Evolutionary conservation across 2,329 filamentous ascomycete genomes (phyloP).

Genomic region (Aspergillus quadrilineatus): DNA sequence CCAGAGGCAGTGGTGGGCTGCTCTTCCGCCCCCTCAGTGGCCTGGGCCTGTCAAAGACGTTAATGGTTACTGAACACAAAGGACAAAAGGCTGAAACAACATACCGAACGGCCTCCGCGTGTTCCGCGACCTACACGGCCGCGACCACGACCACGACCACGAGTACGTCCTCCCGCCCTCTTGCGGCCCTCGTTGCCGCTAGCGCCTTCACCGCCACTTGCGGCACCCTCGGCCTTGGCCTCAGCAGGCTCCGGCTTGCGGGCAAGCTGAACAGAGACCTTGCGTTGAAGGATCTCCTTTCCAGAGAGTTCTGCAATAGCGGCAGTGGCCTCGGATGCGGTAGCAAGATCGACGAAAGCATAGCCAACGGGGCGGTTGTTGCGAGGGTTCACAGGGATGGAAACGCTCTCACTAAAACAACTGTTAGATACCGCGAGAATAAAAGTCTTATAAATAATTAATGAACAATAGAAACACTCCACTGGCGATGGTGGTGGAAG

Average conservation of each 20-base stretch:
- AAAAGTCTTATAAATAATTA: background rate
- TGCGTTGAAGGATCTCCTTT: conserved; percentile 96
- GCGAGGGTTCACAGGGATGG: conserved; percentile 98
- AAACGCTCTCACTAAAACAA: conserved; percentile 80
- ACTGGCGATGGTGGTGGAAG: background rate
- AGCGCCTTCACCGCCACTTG: conserved; percentile 70
- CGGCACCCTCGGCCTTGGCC: conserved; percentile 69
- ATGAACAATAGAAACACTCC: background rate
- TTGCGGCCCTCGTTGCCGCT: conserved; percentile 65
- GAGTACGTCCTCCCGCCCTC: conserved; percentile 61
- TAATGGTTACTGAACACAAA: conserved; percentile 3
- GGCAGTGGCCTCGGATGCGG: conserved; percentile 88
- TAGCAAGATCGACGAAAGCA: conserved; percentile 97
- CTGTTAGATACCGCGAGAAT: conserved; percentile 35
- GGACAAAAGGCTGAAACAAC: conserved; percentile 34
- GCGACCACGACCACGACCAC: conserved; percentile 65
- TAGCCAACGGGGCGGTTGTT: conserved; percentile 98
- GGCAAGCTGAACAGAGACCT: conserved; percentile 97
- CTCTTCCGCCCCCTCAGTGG: conserved; percentile 27
- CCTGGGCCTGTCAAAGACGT: conserved; percentile 19
- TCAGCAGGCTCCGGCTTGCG: conserved; percentile 89
- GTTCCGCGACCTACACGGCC: conserved; percentile 67
- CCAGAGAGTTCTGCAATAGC: conserved; percentile 94
- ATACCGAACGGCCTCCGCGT: conserved; percentile 60
- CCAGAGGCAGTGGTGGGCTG: conserved; percentile 19